A percentile compares a stretch with the other conserved stretches of the same genome.
Evolutionary conservation across 2,329 filamentous ascomycete species (phyloP).

Genomic region (Verticillium tricorpus): DNA sequence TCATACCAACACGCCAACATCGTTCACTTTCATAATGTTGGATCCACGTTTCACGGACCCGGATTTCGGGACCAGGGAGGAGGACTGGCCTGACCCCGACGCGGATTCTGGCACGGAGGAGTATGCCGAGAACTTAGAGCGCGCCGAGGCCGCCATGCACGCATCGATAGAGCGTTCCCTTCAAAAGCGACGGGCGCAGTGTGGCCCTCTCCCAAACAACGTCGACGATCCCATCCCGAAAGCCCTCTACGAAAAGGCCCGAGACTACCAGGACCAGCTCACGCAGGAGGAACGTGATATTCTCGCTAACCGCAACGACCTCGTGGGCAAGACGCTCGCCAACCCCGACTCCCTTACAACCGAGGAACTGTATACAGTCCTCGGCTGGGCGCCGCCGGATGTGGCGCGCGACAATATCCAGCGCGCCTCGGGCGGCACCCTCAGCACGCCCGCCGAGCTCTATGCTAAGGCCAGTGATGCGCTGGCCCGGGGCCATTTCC

Average conservation of each 20-base stretch:
- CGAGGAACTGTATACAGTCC: slow-evolving; percentile 6
- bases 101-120: slow-evolving; percentile 2
- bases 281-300: slow-evolving; percentile 11
- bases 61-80: slow-evolving; percentile 1
- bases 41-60: not conserved
- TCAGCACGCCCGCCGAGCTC: slow-evolving; percentile 1
- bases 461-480: slow-evolving; percentile 4
- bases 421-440: not conserved
- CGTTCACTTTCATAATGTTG: not conserved
- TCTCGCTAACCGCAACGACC: slow-evolving; percentile 12
- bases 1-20: too few species aligned
- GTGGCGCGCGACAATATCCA: slow-evolving; percentile 6
- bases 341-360: slow-evolving; percentile 8
- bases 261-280: slow-evolving; percentile 9
- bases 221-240: slow-evolving; percentile 2
- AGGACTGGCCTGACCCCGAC: slow-evolving; percentile 6
- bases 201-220: not conserved
- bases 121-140: not conserved
- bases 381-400: slow-evolving; percentile 10
- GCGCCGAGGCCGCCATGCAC: not conserved
- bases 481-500: not conserved
- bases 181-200: not conserved
- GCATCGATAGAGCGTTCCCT: not conserved
- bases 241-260: slow-evolving; percentile 12
- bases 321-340: slow-evolving; percentile 11